Evolutionary conservation across 495 filamentous ascomycete genomes (phyloP).

Genomic region (Amniculicola lignicola): DNA sequence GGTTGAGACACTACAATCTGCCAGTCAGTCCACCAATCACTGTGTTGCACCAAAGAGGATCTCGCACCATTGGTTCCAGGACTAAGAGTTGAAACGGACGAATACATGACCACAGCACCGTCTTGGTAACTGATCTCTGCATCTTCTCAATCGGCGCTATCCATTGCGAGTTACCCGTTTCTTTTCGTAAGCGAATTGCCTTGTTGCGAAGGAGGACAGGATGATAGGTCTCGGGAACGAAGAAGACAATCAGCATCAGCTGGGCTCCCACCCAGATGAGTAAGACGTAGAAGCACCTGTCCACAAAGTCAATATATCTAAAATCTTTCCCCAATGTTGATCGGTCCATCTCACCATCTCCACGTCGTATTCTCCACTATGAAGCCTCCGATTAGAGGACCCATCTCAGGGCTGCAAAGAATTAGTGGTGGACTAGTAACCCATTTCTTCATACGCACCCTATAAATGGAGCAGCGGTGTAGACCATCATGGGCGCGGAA

Average conservation of each 20-base stretch:
- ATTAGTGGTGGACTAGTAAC: constrained; percentile 22
- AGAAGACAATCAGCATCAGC: constrained; percentile 59
- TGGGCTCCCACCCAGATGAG: constrained; percentile 73
- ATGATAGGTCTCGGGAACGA: constrained; percentile 92
- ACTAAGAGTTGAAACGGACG: constrained; percentile 79
- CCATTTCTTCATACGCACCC: constrained; percentile 43
- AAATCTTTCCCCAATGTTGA: background rate
- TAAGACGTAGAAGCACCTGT: constrained; percentile 75
- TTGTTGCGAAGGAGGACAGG: constrained; percentile 72
- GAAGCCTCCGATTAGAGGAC: constrained; percentile 63
- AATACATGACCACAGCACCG: constrained; percentile 67
- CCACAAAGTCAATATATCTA: background rate
- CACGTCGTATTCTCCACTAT: constrained; percentile 75
- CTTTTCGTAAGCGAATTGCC: constrained; percentile 65
- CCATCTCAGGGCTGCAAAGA: constrained; percentile 52
- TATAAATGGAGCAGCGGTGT: constrained; percentile 74
- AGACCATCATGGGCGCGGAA: constrained; percentile 74
- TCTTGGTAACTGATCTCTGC: constrained; percentile 65
- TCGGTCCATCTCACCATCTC: constrained; percentile 55
- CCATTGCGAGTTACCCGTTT: constrained; percentile 74
- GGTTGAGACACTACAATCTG: constrained; percentile 56
- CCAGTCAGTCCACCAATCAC: constrained; percentile 22
- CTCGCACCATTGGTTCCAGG: constrained; percentile 68
- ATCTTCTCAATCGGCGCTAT: constrained; percentile 78
- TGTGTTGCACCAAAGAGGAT: background rate